Conservation (phyloP, 1,139 yeast species). For the Scheffersomyces lignicola region DNA sequence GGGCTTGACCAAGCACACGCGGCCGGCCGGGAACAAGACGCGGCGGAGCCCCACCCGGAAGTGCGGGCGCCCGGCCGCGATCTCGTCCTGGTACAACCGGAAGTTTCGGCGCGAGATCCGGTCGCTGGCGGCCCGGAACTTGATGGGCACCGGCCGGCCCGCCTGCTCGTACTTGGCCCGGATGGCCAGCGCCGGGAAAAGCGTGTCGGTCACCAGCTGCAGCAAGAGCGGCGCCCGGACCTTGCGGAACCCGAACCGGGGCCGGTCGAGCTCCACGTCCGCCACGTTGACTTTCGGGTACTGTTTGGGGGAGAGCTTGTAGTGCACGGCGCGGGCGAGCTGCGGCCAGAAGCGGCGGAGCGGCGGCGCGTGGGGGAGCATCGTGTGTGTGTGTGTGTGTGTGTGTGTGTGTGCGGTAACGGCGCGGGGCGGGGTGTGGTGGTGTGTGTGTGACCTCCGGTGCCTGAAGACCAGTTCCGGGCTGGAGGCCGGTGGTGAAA, state of each 20-base stretch:
- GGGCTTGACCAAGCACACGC: constrained; percentile 77
- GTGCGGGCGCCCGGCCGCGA: constrained; percentile 71
- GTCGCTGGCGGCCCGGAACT: constrained; percentile 35
- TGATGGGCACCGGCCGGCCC: constrained; percentile 47
- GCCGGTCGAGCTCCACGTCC: constrained; percentile 41
- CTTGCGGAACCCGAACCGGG: constrained; percentile 40
- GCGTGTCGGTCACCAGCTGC: constrained; percentile 39
- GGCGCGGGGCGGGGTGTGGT: too few relatives aligned
- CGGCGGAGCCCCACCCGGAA: constrained; percentile 74
- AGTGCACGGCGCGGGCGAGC: too few relatives aligned
- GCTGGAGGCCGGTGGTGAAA: too few relatives aligned
- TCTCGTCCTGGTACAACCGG: constrained; percentile 51
- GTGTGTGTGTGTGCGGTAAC: too few relatives aligned
- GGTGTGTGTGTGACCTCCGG: too few relatives aligned
- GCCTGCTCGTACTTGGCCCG: constrained; percentile 33
- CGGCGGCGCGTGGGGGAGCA: too few relatives aligned
- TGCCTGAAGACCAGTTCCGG: too few relatives aligned
- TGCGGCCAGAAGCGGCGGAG: too few relatives aligned
- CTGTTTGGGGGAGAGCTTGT: constrained; percentile 29
- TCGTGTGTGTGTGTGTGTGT: too few relatives aligned
- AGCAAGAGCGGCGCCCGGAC: constrained; percentile 42
- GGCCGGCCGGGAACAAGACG: constrained; percentile 80
- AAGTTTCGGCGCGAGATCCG: constrained; percentile 39
- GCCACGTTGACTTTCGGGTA: constrained; percentile 44
- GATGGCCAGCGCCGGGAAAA: constrained; percentile 43